Base-by-base conservation (phyloP, 345 rosid genomes). In the Eucalyptus paniculata region DNA sequence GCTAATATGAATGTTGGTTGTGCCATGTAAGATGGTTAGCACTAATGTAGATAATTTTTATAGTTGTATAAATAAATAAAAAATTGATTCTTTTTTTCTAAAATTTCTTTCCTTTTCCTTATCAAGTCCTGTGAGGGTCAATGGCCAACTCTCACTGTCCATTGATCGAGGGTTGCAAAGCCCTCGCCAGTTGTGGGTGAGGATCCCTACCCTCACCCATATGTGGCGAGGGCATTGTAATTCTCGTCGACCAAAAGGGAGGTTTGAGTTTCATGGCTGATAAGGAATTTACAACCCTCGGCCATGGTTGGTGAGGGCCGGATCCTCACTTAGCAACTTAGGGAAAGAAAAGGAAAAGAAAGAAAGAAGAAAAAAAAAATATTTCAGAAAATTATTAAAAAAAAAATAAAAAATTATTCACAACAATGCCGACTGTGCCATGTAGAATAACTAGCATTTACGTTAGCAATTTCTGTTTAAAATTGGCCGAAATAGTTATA, bases 211-310 rank as follows among this genome's bases (percentile, higher is more conserved):
- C 2, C 13, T 56, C 30, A 23, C 6, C 62, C 30, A 56, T 9
- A 23, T 56, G 62, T 56, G 62, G 62, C 30, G 1, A 56, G 62
- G 62, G 14, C 62, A 10, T 9, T 0, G 0, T 24, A 56, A 26
- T 56, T 11, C 62, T 56, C 0, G 13, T 56, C 3, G 2, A 3
- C 62, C 1, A 0, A 0, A 0, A 6, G 60, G 12, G 14, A 56
- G 62, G 62, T 3, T 56, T 23, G 3, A 56, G 14, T 24, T 56
- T 56, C 62, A 11, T 1, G 0, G 2, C 0, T 2, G 5, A 53
- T 53, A 53, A 53, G 26, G 1, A 21, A 19, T 53, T 53, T 11
- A 53, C 11, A 53, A 53, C 26, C 24, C 58, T 21, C 1, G 11
- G 24, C 58, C 26, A 51, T 51, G 56, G 56, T 51, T 0, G 1